Conservation (phyloP, 148 eudicot genomes). For the Oxyria digyna region DNA sequence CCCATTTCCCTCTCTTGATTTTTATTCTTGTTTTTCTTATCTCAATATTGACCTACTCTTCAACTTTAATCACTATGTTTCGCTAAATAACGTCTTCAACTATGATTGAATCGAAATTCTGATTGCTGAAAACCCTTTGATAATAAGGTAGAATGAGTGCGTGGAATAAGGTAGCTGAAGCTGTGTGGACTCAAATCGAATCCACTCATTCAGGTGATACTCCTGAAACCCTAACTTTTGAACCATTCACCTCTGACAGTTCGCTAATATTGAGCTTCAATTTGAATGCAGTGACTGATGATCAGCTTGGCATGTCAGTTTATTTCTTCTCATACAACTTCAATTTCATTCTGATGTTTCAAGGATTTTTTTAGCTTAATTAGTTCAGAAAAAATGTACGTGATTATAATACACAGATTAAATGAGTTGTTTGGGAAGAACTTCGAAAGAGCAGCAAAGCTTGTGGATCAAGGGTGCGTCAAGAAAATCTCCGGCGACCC, state of each 20-base stretch:
- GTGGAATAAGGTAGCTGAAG: constrained; percentile 43
- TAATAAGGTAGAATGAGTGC: constrained; percentile 35
- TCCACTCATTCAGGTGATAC: constrained; percentile 51
- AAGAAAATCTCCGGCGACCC: constrained; percentile 54
- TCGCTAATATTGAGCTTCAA: constrained; percentile 9
- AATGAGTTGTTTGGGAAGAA: constrained; percentile 79
- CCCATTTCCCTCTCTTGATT: too few species aligned
- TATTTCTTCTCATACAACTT: not conserved
- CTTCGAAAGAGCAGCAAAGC: constrained; percentile 74
- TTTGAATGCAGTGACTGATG: constrained; percentile 41
- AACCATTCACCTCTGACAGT: not conserved
- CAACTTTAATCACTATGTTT: too few species aligned
- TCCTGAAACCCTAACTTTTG: not conserved
- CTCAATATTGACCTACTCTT: too few species aligned
- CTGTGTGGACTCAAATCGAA: constrained; percentile 49
- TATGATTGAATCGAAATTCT: not conserved
- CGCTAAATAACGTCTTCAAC: too few species aligned
- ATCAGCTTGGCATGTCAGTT: constrained; percentile 68
- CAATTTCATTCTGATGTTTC: not conserved
- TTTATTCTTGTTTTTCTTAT: too few species aligned
- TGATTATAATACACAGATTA: constrained; percentile 29
- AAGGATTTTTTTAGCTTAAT: not conserved
- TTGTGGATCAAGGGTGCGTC: constrained; percentile 78
- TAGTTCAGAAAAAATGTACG: not conserved
- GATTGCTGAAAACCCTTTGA: not conserved